Evolutionary conservation across 2,329 filamentous ascomycete genomes (phyloP).

Genomic region (Trichoderma sp.): DNA sequence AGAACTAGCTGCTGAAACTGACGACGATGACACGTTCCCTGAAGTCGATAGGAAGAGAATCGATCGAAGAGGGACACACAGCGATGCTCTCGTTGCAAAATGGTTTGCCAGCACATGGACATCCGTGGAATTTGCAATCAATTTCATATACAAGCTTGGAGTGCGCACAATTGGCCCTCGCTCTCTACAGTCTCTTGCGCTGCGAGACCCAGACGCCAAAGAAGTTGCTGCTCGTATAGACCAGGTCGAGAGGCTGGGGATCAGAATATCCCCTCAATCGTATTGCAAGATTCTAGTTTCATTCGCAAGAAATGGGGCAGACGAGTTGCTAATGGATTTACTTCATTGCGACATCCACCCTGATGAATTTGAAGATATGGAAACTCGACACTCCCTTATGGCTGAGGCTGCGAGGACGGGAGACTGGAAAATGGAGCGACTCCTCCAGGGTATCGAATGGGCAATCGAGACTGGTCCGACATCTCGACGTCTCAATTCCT

Average conservation of each 20-base stretch:
- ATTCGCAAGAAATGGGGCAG: slow-evolving; percentile 61
- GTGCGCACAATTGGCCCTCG: slow-evolving; percentile 72
- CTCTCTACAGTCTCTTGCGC: slow-evolving; percentile 74
- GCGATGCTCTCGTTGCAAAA: slow-evolving; percentile 67
- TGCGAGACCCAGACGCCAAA: slow-evolving; percentile 59
- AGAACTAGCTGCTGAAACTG: neutral
- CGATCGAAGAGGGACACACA: slow-evolving; percentile 28
- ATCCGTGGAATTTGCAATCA: slow-evolving; percentile 70
- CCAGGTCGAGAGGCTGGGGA: slow-evolving; percentile 61
- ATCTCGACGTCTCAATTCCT: slow-evolving; percentile 30
- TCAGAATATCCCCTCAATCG: slow-evolving; percentile 61
- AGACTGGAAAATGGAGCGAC: slow-evolving; percentile 44
- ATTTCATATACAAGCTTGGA: slow-evolving; percentile 69
- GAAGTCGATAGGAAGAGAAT: slow-evolving; percentile 20
- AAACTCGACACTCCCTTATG: slow-evolving; percentile 43
- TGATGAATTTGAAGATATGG: slow-evolving; percentile 53
- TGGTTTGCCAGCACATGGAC: slow-evolving; percentile 76
- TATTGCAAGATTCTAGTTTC: slow-evolving; percentile 67
- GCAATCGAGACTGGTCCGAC: slow-evolving; percentile 27
- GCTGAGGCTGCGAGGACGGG: slow-evolving; percentile 32
- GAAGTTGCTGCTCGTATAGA: slow-evolving; percentile 61
- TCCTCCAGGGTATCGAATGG: slow-evolving; percentile 47
- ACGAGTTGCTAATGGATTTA: slow-evolving; percentile 48
- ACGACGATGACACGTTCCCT: neutral
- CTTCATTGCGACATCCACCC: slow-evolving; percentile 55